Evolutionary conservation across 129 eudicot species (phyloP), one percentile per base, ranked within the genome.

Genomic region (Pseudognaphalium luteoalbum): DNA sequence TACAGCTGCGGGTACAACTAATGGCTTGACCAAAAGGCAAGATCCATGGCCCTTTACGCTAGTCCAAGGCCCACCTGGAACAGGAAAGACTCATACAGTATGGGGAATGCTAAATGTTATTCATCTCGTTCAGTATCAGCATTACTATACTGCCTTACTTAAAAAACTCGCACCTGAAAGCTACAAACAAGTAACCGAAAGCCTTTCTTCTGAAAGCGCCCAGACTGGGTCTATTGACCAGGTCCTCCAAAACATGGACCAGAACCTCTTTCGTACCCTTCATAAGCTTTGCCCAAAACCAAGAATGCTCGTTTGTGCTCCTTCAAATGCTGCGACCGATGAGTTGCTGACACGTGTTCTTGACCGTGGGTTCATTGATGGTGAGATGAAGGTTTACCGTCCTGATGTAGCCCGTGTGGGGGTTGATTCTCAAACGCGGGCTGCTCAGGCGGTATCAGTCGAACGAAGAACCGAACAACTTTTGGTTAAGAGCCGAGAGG

Each of bases 401-500:
- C 99, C 99, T 5, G 99, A 94, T 70, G 99, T 94, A 30, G 99
- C 99, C 19, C 93, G 99, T 21, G 99, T 94, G 39, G 99, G 99
- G 59, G 96, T 94, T 39, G 99, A 94, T 86, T 83, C 99, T 2
- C 97, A 94, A 77, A 87, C 97, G 25, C 89, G 96, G 52, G 99
- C 99, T 8, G 99, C 99, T 33, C 97, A 94, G 77, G 97, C 99
- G 4, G 99, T 94, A 30, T 94, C 99, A 32, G 99, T 94, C 10
- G 99, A 94, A 67, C 93, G 99, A 30, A 86, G 99, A 72, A 91
- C 99, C 7, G 99, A 94, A 44, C 92, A 81, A 79, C 97, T 94
- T 56, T 72, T 94, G 59, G 52, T 84, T 51, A 94, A 87, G 75
- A 84, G 63, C 32, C 88, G 96, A 33, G 99, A 91, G 10, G 99